Evolutionary conservation across 208 protist species (phyloP).

Genomic region (Acanthamoeba quina): DNA sequence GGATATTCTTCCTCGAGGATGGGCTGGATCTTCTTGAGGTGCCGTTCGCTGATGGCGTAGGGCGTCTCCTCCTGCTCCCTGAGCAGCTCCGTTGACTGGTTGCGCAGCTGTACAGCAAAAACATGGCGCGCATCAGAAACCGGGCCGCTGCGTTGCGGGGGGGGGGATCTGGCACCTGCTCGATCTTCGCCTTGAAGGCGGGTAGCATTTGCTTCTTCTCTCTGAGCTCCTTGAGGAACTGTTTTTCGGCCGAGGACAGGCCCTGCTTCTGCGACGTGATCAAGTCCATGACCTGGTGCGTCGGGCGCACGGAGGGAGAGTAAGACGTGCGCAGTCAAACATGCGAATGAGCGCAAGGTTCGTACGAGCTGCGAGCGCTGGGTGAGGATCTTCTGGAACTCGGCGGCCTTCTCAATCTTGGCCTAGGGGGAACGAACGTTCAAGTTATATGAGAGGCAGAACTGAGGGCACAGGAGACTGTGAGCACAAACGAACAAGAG

Average conservation of each 20-base stretch:
- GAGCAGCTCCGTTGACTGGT: neutral
- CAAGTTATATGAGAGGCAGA: neutral
- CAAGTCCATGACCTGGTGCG: constrained; percentile 13
- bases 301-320: too few relatives aligned
- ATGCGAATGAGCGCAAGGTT: neutral
- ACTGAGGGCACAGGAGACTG: too few relatives aligned
- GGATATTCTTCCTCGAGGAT: constrained; percentile 76
- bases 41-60: constrained; percentile 66
- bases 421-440: neutral
- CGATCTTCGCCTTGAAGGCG: constrained; percentile 20
- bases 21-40: constrained; percentile 51
- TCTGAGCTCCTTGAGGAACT: constrained; percentile 55
- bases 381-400: constrained; percentile 27
- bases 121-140: neutral
- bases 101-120: neutral
- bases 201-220: constrained; percentile 53
- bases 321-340: neutral
- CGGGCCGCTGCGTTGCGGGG: neutral
- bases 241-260: constrained; percentile 61
- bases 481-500: neutral
- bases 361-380: constrained; percentile 17
- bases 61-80: neutral
- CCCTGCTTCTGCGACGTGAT: constrained; percentile 33
- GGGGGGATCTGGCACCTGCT: neutral
- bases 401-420: constrained; percentile 5